Evolutionary conservation across 2,329 filamentous ascomycete species (phyloP), one percentile per base, ranked within the genome.

Genomic region (Ilyonectria robusta): DNA sequence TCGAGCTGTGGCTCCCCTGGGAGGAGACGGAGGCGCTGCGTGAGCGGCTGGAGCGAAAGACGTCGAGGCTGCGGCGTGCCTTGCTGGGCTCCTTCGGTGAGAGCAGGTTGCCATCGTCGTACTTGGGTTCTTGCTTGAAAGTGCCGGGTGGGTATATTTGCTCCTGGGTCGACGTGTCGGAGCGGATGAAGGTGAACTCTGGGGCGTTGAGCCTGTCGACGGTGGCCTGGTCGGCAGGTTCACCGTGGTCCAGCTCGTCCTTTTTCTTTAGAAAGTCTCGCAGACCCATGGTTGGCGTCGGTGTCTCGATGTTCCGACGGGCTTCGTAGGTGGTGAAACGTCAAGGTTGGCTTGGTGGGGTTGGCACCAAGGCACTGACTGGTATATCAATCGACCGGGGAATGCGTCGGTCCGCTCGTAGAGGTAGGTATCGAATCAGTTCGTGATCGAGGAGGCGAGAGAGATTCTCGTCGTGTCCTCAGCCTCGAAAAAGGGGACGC

Each of bases 101-200:
- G 40, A 80, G 75, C 51, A 78, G 68, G 73, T 78, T 76, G 65
- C 78, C 72, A 67, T 79, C 76, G 58, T 75, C 73, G 62, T 75
- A 72, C 42, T 68, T 54, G 53, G 70, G 67, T 68, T 70, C 76
- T 37, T 23, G 65, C 33, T 66, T 67, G 33, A 69, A 62, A 15
- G 70, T 79, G 5, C 26, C 26, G 7, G 94, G 92, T 11, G 93
- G 93, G 62, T 89, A 85, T 78, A 97, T 93, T 71, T 92, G 84
- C 79, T 98, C 94, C 78, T 94, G 88, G 2, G 91, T 90, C 71
- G 90, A 83, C 1, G 95, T 97, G 77, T 97, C 95, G 71, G 93
- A 92, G 68, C 94, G 92, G 76, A 96, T 87, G 82, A 98, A 94
- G 70, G 87, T 94, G 83, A 98, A 94, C 73, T 93, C 90, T 64